Evolutionary conservation across 495 filamentous ascomycete genomes (phyloP), one percentile per base, ranked within the genome.

Genomic region (Astrothelium macrocarpum): DNA sequence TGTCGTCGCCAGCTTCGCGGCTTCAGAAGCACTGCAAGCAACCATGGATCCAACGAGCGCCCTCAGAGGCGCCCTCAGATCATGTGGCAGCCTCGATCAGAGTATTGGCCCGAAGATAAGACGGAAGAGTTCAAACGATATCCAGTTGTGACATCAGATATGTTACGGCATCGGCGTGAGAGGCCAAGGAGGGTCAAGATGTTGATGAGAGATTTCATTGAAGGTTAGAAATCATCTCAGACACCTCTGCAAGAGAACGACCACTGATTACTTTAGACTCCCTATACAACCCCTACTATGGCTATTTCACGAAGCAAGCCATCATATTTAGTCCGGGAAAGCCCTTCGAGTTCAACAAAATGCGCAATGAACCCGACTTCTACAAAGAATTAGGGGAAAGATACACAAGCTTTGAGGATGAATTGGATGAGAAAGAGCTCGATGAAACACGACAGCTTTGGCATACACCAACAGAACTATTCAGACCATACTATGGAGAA

Each of bases 391-490:
- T 99, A 1, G 87, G 89, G 0, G 75, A 88, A 42, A 83, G 89
- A 28, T 99, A 97, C 71, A 87, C 82, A 23, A 82, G 88, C 68
- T 97, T 97, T 71, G 94, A 99, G 74, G 90, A 99, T 74, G 76
- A 78, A 28, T 80, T 99, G 23, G 94, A 99, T 68, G 82, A 79
- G 36, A 77, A 78, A 46, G 73, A 84, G 0, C 80, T 77, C 12
- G 89, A 95, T 68, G 82, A 87, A 2, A 86, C 90, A 32, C 84
- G 94, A 1, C 94, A 99, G 78, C 80, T 99, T 39, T 99, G 94
- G 94, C 95, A 97, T 74, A 99, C 94, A 2, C 94, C 94, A 1
- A 99, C 94, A 0, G 94, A 99, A 76, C 83, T 99, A 0, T 99
- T 99, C 76, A 84, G 89, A 61, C 94, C 94, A 1, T 94, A 94